phyloP scores from a whole-genome alignment of 1,139 yeast species.

The Sugiyamaella japonica region DNA sequence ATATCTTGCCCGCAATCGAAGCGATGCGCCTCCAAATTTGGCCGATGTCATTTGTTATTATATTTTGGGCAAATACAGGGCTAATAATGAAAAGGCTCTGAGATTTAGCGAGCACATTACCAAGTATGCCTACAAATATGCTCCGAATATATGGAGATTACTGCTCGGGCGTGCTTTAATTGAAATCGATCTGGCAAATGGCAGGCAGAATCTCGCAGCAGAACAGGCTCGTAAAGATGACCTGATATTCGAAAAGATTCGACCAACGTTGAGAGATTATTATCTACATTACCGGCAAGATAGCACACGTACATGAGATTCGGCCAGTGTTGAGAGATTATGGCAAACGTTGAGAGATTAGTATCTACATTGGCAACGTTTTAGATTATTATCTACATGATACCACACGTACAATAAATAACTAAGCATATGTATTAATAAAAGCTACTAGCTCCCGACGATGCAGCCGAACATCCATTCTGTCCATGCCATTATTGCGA shows the following conservation, averaged over 20 bases:
- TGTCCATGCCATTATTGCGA: constrained; percentile 13
- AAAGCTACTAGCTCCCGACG: constrained; percentile 8
- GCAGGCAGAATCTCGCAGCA: constrained; percentile 1
- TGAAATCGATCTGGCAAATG: background rate
- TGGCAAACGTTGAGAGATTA: no score
- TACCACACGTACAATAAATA: no score
- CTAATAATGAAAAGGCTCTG: background rate
- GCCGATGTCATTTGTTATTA: constrained; percentile 8
- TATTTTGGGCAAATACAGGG: constrained; percentile 2
- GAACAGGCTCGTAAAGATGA: constrained; percentile 7
- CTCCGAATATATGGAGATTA: constrained; percentile 10
- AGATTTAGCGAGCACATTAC: constrained; percentile 1
- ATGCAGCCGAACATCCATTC: constrained; percentile 10
- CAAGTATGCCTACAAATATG: constrained; percentile 5
- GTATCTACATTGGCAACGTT: no score
- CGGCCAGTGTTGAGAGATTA: background rate
- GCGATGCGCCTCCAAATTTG: constrained; percentile 1
- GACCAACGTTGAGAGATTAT: background rate
- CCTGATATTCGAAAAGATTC: constrained; percentile 1
- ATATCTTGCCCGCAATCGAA: background rate
- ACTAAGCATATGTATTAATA: constrained; percentile 15
- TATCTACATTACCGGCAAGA: background rate
- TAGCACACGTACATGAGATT: no score
- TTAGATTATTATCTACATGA: no score
- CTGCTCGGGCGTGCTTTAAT: background rate